Evolutionary conservation across 371 early-diverging fungal species (phyloP).

Genomic region (Fennellomyces sp.): DNA sequence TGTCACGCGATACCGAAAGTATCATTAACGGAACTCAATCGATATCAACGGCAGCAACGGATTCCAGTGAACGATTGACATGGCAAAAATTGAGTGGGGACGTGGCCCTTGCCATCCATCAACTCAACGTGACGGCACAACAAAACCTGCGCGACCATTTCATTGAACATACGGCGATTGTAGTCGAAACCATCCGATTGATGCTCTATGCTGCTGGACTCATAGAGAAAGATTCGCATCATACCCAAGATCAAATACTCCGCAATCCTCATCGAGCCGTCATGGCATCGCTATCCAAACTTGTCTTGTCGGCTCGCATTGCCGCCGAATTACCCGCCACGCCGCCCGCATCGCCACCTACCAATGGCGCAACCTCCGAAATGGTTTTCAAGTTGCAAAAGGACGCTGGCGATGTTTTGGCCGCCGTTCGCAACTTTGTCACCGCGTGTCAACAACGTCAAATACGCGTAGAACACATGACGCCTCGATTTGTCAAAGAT

Average conservation of each 20-base stretch:
- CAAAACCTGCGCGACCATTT: constrained; percentile 30
- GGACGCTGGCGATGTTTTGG: constrained; percentile 65
- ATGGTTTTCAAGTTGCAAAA: constrained; percentile 27
- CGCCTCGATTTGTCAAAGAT: constrained; percentile 25
- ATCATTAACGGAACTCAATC: constrained; percentile 2
- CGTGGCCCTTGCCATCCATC: constrained; percentile 64
- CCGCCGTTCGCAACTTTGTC: constrained; percentile 77
- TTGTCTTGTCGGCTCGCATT: constrained; percentile 82
- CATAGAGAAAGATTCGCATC: constrained; percentile 66
- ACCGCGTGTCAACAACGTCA: constrained; percentile 71
- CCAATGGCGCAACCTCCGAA: background rate
- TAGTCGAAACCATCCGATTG: constrained; percentile 83
- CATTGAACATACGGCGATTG: constrained; percentile 26
- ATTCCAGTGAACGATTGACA: constrained; percentile 13
- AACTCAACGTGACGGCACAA: constrained; percentile 67
- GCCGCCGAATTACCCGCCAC: constrained; percentile 71
- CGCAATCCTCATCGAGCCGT: constrained; percentile 76
- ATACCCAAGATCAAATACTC: constrained; percentile 64
- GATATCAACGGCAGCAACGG: background rate
- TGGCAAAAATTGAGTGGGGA: constrained; percentile 68
- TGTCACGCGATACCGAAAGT: background rate
- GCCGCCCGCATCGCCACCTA: background rate
- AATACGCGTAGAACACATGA: constrained; percentile 54
- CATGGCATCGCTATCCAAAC: constrained; percentile 76
- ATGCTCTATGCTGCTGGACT: constrained; percentile 84